Percentiles rank a stretch among this genome's conserved stretches.
Evolutionary conservation across 2,329 filamentous ascomycete genomes (phyloP).

Genomic region (Neurospora crassa): DNA sequence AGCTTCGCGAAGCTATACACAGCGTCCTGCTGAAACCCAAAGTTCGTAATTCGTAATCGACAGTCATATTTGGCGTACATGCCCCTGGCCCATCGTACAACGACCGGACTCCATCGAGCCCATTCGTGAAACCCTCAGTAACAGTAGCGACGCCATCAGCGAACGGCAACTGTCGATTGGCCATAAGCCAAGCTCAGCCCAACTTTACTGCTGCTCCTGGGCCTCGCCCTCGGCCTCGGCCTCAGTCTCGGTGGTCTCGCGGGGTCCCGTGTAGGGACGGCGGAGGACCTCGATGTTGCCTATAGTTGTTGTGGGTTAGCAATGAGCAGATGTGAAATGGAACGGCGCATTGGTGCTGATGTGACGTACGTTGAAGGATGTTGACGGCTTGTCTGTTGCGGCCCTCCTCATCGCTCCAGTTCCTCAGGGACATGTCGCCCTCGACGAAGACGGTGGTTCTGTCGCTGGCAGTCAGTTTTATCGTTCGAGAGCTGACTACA

Average conservation of each 20-base stretch:
- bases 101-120: not conserved
- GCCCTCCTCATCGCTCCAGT: constrained; percentile 61
- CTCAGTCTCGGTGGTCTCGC: not conserved
- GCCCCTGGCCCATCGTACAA: not conserved
- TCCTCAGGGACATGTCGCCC: constrained; percentile 63
- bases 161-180: not conserved
- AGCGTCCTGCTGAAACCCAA: not conserved
- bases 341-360: not conserved
- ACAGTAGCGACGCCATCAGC: not conserved
- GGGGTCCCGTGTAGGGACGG: constrained; percentile 6
- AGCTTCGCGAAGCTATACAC: not conserved
- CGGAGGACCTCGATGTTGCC: constrained; percentile 39
- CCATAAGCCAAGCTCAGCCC: not conserved
- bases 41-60: not conserved
- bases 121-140: not conserved
- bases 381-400: constrained; percentile 54
- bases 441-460: constrained; percentile 78
- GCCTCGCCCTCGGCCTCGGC: not conserved
- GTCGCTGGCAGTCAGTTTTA: constrained; percentile 6
- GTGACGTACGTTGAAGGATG: constrained; percentile 67
- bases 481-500: not conserved
- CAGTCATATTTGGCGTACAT: not conserved
- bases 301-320: constrained; percentile 18
- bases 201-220: constrained; percentile 3
- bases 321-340: not conserved